Evolutionary conservation across 1,284 basidiomycete species (phyloP).

Genomic region (Cystobasidium sp.): DNA sequence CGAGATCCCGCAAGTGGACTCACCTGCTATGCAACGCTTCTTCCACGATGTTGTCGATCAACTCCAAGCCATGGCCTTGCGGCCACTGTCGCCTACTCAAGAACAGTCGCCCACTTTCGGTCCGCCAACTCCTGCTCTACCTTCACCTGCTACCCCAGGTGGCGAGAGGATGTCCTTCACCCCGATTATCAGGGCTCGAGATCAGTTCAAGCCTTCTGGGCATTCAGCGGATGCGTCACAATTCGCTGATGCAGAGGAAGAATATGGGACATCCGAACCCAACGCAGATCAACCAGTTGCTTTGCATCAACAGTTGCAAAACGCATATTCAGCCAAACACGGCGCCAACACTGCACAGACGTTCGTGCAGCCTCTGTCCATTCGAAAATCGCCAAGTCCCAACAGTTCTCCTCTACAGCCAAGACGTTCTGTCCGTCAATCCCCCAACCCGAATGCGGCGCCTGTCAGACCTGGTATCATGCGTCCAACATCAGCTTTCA

Average conservation of each 20-base stretch:
- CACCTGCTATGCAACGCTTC: constrained; percentile 74
- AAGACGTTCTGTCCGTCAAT: constrained; percentile 47
- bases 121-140: constrained; percentile 1
- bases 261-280: constrained; percentile 46
- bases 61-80: constrained; percentile 70
- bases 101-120: constrained; percentile 54
- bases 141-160: constrained; percentile 32
- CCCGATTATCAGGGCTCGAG: constrained; percentile 37
- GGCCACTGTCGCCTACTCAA: constrained; percentile 58
- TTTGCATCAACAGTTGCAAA: constrained; percentile 35
- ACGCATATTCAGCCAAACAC: constrained; percentile 24
- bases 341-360: not conserved
- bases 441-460: constrained; percentile 22
- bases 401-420: constrained; percentile 58
- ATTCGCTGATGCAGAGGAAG: constrained; percentile 64
- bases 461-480: constrained; percentile 57
- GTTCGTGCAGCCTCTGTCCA: constrained; percentile 18
- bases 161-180: constrained; percentile 42
- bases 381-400: constrained; percentile 7
- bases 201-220: constrained; percentile 25
- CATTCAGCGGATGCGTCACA: constrained; percentile 55
- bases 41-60: constrained; percentile 81
- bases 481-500: constrained; percentile 63
- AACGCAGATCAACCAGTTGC: not conserved
- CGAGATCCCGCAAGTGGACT: constrained; percentile 64